Base-by-base conservation (phyloP, 139 green algal genomes). In the Eudorina sp. region DNA sequence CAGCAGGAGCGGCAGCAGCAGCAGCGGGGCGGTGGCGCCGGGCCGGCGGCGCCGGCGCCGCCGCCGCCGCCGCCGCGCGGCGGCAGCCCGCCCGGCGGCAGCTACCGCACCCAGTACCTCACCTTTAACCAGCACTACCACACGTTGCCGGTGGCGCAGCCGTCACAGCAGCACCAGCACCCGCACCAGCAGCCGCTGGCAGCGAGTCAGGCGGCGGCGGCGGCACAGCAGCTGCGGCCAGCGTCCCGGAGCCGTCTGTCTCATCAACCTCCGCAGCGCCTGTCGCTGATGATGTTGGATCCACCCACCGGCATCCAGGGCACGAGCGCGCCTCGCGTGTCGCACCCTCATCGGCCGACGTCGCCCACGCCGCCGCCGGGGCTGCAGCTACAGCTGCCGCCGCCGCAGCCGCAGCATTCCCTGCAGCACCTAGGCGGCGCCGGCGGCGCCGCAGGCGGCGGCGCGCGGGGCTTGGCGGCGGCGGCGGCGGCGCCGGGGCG, bases 241-340 rank as follows among this genome's bases (percentile, higher is more conserved):
- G 40, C 77, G 6, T 38, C 77, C 11, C 51, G 51, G 36, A 70
- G 38, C 34, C 77, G 53, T 4, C 36, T 83, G 51, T 8, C 36
- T 0, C 75, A 64, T n/a, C n/a, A n/a, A 7, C 19, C 58, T 69
- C 48, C 48, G 75, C 75, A 51, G 75, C 48, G 31, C 0, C 53
- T 41, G 34, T n/a, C 36, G 73, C 45, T 64, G 1, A 25, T 43
- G 19, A 18, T 21, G 3, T 41, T 85, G 4, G 40, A 43, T 2
- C 79, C 79, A 16, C 79, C 79, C 9, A 64, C 41, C 9, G 79
- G 58, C 25, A 76, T 86, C 79, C 34, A 53, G 2, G 79, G 79
- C 79, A 86, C 79, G 16, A 11, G 16, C 55, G 41, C 62, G 38
- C 27, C 14, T 7, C 78, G 55, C 48, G 23, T 69, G 78, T 55